Base-by-base conservation (phyloP, 2,329 filamentous ascomycete species). In the Alternaria gaisen region DNA sequence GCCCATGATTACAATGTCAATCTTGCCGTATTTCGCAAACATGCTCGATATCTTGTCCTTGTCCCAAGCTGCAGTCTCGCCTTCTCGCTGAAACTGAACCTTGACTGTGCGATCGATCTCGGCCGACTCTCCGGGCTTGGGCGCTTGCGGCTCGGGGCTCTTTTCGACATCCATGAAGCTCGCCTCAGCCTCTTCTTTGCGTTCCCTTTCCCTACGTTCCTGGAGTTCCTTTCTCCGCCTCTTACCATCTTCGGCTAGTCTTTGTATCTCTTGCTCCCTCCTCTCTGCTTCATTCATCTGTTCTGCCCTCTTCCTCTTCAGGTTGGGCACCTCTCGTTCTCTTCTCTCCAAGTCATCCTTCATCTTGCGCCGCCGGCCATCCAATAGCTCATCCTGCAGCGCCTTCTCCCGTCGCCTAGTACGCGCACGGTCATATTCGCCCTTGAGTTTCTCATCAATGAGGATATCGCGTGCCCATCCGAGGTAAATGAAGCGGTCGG, bases 401-500 rank as follows among this genome's bases (percentile, higher is more conserved):
- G 87, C 86, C 73, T 90, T 90, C 74, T 91, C 86, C 60, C 90
- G 81, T 64, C 87, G 85, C 40, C 92, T 91, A 71, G 90, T 87
- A 44, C 92, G 87, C 63, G 90, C 88, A 75, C 87, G 86, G 74
- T 97, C 92, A 82, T 97, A 97, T 55, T 90, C 87, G 51, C 87
- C 85, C 60, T 92, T 91, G 38, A 92, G 86, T 14, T 85, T 86
- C 0, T 87, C 80, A 65, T 93, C 90, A 28, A 88, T 86, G 3
- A 98, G 87, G 2, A 97, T 87, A 79, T 96, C 93, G 75, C 92
- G 88, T n/a, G 93, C 94, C 63, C 91, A 91, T 73, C 93, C 91
- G 59, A 97, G 88, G 1, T 91, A 84, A 78, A 97, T 91, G 83
- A 96, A 98, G 72, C 91, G 91, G 57, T 90, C 89, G 46, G 92